phyloP scores from a whole-genome alignment of 2,329 filamentous ascomycete species.

The Colletotrichum siamense region DNA sequence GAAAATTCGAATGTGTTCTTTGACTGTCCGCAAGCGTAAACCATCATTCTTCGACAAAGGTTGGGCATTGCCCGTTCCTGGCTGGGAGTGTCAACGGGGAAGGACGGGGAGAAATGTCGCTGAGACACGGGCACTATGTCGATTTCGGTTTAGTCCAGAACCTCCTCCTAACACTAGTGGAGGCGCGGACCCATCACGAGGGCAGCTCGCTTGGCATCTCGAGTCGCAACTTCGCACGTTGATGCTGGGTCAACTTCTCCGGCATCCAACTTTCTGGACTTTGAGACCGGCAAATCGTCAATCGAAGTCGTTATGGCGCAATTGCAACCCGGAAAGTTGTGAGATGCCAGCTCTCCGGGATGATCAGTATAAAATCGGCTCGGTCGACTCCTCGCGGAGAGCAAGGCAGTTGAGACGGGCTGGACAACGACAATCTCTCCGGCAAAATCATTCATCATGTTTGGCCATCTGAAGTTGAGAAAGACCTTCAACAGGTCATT shows the following conservation, averaged over 20 bases:
- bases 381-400: background rate
- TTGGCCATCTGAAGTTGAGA: background rate
- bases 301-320: background rate
- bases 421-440: background rate
- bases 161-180: background rate
- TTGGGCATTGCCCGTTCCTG: background rate
- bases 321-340: background rate
- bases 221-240: background rate
- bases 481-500: constrained; percentile 27
- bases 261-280: background rate
- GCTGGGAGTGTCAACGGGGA: background rate
- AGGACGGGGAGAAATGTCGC: background rate
- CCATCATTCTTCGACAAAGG: background rate
- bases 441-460: background rate
- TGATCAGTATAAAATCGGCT: background rate
- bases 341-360: background rate
- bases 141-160: background rate
- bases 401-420: background rate
- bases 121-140: background rate
- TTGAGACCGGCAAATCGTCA: background rate
- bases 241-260: background rate
- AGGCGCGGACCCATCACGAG: background rate
- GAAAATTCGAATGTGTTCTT: background rate
- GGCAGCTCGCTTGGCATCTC: background rate
- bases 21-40: background rate